phyloP scores from a whole-genome alignment of 2,329 filamentous ascomycete species.

The Pyrenochaeta sp. region DNA sequence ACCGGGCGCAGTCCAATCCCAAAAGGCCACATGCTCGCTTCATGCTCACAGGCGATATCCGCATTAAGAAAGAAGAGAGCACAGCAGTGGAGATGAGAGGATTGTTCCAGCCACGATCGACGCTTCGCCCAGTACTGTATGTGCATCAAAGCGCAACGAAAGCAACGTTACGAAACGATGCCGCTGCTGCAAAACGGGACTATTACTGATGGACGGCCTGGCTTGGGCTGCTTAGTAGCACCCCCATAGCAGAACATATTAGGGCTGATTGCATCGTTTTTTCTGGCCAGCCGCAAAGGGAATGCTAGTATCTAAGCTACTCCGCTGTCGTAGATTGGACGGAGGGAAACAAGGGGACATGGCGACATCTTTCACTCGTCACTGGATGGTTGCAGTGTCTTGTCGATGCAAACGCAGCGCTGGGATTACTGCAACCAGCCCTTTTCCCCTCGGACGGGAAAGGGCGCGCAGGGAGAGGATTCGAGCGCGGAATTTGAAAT shows the following conservation, averaged over 20 bases:
- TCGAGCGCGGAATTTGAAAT: not conserved
- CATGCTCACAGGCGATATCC: not conserved
- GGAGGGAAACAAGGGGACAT: not conserved
- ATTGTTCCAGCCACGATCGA: not conserved
- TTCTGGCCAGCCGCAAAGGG: too few relatives aligned
- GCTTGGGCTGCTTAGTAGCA: slow-evolving; percentile 4
- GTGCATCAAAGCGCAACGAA: not conserved
- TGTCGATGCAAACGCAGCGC: not conserved
- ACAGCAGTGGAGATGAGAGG: not conserved
- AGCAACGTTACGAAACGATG: not conserved
- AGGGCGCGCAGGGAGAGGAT: not conserved
- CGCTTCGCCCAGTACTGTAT: not conserved
- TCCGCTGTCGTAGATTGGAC: not conserved
- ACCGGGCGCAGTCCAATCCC: not conserved
- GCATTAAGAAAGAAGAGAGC: not conserved
- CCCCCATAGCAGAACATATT: not conserved
- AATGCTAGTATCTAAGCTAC: not conserved
- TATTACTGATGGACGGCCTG: not conserved
- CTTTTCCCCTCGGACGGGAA: not conserved
- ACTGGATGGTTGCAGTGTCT: not conserved
- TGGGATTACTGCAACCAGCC: not conserved
- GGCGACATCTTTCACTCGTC: not conserved
- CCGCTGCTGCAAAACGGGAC: not conserved
- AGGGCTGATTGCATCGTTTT: not conserved
- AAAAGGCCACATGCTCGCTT: not conserved